These are phyloP conservation scores for Gymnopilus junonius DNA, from an alignment of 768 basidiomycete genomes.

Conservation along the genomic window DNA sequence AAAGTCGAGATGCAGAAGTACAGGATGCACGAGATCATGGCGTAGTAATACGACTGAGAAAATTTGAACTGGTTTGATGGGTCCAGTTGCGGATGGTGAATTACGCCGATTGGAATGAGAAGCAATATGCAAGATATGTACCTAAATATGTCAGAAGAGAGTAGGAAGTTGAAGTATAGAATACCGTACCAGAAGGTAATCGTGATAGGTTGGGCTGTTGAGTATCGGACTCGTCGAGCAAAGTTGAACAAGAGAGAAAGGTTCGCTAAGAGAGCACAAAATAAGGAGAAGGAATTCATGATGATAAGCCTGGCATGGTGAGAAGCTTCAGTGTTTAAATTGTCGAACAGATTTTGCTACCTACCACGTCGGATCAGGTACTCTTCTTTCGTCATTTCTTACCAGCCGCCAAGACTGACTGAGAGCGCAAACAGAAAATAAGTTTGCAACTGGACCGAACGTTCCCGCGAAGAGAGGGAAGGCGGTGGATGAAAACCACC, in stretches of 20 bases:
- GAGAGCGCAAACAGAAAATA: slow-evolving; percentile 42
- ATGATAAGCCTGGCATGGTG: slow-evolving; percentile 34
- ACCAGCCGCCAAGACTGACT: slow-evolving; percentile 39
- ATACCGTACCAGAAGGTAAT: slow-evolving; percentile 39
- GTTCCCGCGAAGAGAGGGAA: slow-evolving; percentile 47
- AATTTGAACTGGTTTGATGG: slow-evolving; percentile 15
- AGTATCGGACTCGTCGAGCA: slow-evolving; percentile 38
- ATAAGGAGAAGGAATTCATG: slow-evolving; percentile 37
- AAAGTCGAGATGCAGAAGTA: slow-evolving; percentile 35
- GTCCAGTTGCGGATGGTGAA: slow-evolving; percentile 17
- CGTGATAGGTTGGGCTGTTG: slow-evolving; percentile 39
- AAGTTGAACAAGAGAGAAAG: slow-evolving; percentile 42
- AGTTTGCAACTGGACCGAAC: slow-evolving; percentile 43
- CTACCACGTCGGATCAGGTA: slow-evolving; percentile 40
- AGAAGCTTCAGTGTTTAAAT: too few species aligned
- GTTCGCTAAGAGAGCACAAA: slow-evolving; percentile 38
- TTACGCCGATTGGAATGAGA: slow-evolving; percentile 37
- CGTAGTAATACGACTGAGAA: slow-evolving; percentile 45
- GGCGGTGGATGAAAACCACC: slow-evolving; percentile 45
- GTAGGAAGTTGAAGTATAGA: neutral
- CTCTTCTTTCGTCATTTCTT: slow-evolving; percentile 15
- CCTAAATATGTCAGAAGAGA: slow-evolving; percentile 23
- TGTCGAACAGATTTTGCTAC: neutral
- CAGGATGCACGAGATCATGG: slow-evolving; percentile 33
- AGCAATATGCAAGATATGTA: slow-evolving; percentile 40